Evolutionary conservation across 805 yeast species (phyloP).

Genomic region (Suhomyces faveliae): DNA sequence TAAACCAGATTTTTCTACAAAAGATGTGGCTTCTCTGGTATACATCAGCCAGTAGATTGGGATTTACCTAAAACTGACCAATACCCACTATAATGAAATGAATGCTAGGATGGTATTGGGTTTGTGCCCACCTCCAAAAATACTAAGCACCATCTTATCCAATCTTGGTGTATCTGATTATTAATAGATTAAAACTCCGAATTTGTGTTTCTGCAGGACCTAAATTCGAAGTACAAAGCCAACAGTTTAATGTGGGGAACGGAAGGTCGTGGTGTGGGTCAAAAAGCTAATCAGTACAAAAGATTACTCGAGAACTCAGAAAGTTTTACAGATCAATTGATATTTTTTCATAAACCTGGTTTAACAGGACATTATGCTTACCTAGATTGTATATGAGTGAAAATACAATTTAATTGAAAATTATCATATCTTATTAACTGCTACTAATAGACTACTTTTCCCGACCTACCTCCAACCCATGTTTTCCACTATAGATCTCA

Average conservation of each 20-base stretch:
- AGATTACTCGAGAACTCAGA: neutral
- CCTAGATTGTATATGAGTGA: neutral
- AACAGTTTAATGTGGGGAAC: neutral
- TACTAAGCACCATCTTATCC: too few relatives aligned
- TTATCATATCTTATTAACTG: neutral
- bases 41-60: neutral
- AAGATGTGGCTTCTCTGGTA: neutral
- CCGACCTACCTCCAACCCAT: neutral
- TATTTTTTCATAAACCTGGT: neutral
- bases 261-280: neutral
- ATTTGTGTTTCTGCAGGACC: neutral
- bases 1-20: neutral
- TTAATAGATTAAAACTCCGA: too few relatives aligned
- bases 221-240: neutral
- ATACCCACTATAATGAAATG: too few relatives aligned
- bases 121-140: too few relatives aligned
- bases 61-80: too few relatives aligned
- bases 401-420: neutral
- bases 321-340: neutral
- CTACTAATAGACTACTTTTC: neutral
- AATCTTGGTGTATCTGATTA: too few relatives aligned
- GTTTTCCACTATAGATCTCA: constrained; percentile 1
- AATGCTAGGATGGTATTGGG: too few relatives aligned
- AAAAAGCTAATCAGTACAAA: too few relatives aligned
- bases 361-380: neutral